These are phyloP conservation scores for Colletotrichum sp. DNA, from an alignment of 2,329 filamentous ascomycete species.

Conservation along the genomic window DNA sequence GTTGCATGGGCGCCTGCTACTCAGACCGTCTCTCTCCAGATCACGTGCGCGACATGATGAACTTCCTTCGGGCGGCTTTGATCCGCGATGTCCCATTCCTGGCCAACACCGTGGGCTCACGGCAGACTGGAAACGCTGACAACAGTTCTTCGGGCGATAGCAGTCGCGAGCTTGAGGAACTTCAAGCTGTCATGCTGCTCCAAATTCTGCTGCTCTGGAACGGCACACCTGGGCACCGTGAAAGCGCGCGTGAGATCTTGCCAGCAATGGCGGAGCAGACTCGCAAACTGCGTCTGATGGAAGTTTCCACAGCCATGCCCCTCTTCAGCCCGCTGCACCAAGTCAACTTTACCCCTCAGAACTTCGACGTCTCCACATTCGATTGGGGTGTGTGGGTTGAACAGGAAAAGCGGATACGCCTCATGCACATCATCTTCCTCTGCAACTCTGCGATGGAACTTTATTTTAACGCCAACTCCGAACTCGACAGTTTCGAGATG, in stretches of 20 bases:
- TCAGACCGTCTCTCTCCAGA: constrained; percentile 65
- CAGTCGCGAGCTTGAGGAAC: constrained; percentile 62
- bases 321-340: constrained; percentile 68
- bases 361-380: constrained; percentile 57
- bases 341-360: constrained; percentile 50
- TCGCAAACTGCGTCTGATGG: constrained; percentile 61
- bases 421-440: constrained; percentile 70
- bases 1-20: constrained; percentile 78
- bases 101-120: constrained; percentile 32
- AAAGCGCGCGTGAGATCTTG: constrained; percentile 65
- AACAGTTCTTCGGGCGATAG: constrained; percentile 8
- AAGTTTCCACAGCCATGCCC: constrained; percentile 53
- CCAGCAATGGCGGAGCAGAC: constrained; percentile 61
- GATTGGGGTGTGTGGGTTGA: constrained; percentile 73
- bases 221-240: constrained; percentile 69
- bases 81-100: constrained; percentile 59
- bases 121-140: neutral
- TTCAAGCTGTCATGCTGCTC: constrained; percentile 70
- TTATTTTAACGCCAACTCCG: constrained; percentile 72
- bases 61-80: constrained; percentile 63
- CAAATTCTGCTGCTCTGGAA: constrained; percentile 72
- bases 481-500: constrained; percentile 69
- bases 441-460: constrained; percentile 69
- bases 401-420: constrained; percentile 71
- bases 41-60: constrained; percentile 72